A percentile compares a stretch with the other conserved stretches of the same genome.
Conservation (phyloP, 306 rosid genomes). For the Prinsepia uniflora region DNA sequence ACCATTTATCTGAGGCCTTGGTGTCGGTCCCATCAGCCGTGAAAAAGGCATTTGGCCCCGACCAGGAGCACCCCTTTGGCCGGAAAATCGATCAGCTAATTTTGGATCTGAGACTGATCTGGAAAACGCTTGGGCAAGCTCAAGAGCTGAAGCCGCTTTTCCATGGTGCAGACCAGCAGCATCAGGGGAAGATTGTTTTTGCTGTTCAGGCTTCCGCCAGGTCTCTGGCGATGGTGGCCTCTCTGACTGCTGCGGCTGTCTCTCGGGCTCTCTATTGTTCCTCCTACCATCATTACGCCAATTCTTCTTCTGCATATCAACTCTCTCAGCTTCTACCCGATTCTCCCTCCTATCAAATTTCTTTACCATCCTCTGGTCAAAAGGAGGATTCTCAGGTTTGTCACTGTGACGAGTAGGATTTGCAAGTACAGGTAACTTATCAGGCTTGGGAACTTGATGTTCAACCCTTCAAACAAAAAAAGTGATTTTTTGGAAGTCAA, state of each 20-base stretch:
- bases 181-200: slow-evolving; percentile 41
- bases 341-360: slow-evolving; percentile 64
- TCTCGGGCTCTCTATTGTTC: slow-evolving; percentile 53
- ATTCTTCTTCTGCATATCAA: slow-evolving; percentile 61
- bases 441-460: slow-evolving; percentile 43
- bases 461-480: slow-evolving; percentile 53
- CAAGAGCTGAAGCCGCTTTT: slow-evolving; percentile 86
- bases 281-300: slow-evolving; percentile 61
- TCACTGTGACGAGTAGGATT: slow-evolving; percentile 42
- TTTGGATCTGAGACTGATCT: slow-evolving; percentile 77
- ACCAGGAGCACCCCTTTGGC: slow-evolving; percentile 50
- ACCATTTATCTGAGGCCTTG: slow-evolving; percentile 92
- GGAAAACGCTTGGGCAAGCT: slow-evolving; percentile 93
- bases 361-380: slow-evolving; percentile 62
- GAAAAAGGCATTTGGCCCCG: slow-evolving; percentile 77
- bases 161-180: slow-evolving; percentile 43
- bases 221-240: slow-evolving; percentile 87
- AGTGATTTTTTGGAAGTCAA: slow-evolving; percentile 9
- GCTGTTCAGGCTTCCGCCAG: slow-evolving; percentile 92
- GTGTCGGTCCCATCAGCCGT: slow-evolving; percentile 68
- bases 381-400: slow-evolving; percentile 40
- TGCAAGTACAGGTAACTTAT: slow-evolving; percentile 46
- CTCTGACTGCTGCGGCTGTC: slow-evolving; percentile 53
- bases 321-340: slow-evolving; percentile 54
- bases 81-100: slow-evolving; percentile 42